Evolutionary conservation across 202 grass and related monocot species (phyloP), one percentile per base, ranked within the genome.

Genomic region (Bolboschoenoplectus hybrid): DNA sequence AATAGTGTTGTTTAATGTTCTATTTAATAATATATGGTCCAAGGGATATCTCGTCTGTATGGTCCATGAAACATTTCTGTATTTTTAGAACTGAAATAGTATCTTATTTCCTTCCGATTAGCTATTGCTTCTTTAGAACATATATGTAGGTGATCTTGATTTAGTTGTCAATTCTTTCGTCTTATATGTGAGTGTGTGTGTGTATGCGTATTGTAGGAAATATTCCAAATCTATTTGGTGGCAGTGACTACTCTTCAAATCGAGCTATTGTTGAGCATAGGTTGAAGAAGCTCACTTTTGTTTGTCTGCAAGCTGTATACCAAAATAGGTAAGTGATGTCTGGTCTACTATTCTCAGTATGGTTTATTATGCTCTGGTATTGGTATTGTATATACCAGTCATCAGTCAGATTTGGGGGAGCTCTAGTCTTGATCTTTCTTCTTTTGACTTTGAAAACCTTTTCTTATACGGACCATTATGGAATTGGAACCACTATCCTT

Each of bases 181-280:
- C 55, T 63, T 88, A 83, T 82, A 86, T 49, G 1, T 40, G 0
- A 74, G 74, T 43, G 62, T 13, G 56, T 14, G n/a, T 57, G 38
- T 66, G 51, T 11, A 43, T 72, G 82, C 83, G 40, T 44, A 9
- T 87, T 90, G 71, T 87, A 99, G 97, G 93, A 66, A 91, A 91
- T 91, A 89, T 89, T 90, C 40, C 81, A 62, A 91, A 34, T 64
- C 93, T 99, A 19, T 99, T 99, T 82, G 88, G 88, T 89, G 97
- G 90, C 16, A 58, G 4, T 7, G 53, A 90, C 77, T 87, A 91
- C 67, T 86, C 84, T 77, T 89, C 84, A 83, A 87, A 88, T 85
- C 85, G 85, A 89, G 69, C 81, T 69, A 64, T 90, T 39, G 89
- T 89, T 41, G 81, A 87, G 80, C 89, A 90, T 80, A 94, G 93